phyloP scores from a whole-genome alignment of 768 basidiomycete species.

The Mycena vulgaris region DNA sequence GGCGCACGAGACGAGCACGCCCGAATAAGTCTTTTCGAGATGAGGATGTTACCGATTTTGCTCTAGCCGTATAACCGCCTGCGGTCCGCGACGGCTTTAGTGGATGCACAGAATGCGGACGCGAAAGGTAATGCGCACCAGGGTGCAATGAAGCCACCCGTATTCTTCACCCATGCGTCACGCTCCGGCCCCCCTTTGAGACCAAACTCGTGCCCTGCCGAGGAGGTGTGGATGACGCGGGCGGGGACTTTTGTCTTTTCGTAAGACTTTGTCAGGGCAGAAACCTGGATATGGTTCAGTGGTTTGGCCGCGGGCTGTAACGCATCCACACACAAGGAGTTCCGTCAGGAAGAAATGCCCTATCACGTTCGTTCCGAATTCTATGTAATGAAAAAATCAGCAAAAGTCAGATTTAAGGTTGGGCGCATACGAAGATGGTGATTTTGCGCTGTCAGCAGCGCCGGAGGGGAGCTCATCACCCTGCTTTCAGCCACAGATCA shows the following conservation, averaged over 20 bases:
- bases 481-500: slow-evolving; percentile 27
- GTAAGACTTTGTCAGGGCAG: slow-evolving; percentile 39
- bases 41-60: neutral
- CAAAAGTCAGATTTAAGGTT: neutral
- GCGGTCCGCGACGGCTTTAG: neutral
- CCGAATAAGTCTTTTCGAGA: neutral
- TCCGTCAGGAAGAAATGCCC: slow-evolving; percentile 26
- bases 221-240: slow-evolving; percentile 46
- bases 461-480: slow-evolving; percentile 42
- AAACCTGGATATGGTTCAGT: slow-evolving; percentile 13
- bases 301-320: too few species aligned
- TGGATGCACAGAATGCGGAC: neutral
- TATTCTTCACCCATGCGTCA: slow-evolving; percentile 23
- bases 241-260: slow-evolving; percentile 38
- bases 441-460: slow-evolving; percentile 39
- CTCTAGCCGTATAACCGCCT: neutral
- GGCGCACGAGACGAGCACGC: neutral
- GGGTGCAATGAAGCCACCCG: neutral
- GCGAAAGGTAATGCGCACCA: neutral
- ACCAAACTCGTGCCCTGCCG: neutral
- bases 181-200: slow-evolving; percentile 17
- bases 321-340: slow-evolving; percentile 10
- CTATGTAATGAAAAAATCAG: slow-evolving; percentile 27
- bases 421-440: slow-evolving; percentile 22
- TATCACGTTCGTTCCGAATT: slow-evolving; percentile 39